A percentile compares a stretch with the other conserved stretches of the same genome.
phyloP scores from a whole-genome alignment of 1,139 yeast species.

The Suhomyces wounanorum region DNA sequence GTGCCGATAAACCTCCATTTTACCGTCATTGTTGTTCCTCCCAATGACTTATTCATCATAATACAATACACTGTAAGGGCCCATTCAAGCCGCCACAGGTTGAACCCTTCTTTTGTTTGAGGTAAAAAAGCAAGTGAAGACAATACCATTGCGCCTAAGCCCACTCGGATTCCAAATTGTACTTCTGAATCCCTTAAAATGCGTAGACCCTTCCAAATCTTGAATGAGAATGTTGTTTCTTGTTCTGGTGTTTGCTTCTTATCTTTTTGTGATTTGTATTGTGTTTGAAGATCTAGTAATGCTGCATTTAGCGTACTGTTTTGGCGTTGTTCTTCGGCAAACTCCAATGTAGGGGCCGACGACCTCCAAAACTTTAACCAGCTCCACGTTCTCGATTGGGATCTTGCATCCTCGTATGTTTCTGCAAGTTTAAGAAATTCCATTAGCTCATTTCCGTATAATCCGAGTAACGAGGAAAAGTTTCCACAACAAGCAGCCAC shows the following conservation, averaged over 20 bases:
- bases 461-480: constrained; percentile 64
- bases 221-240: constrained; percentile 17
- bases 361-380: constrained; percentile 56
- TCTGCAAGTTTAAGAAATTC: constrained; percentile 51
- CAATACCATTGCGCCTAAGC: constrained; percentile 69
- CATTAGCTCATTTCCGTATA: constrained; percentile 60
- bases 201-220: constrained; percentile 36
- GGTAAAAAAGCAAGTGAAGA: constrained; percentile 71
- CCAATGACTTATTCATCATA: constrained; percentile 85
- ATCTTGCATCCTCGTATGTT: constrained; percentile 38
- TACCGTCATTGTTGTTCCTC: constrained; percentile 81
- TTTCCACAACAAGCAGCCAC: constrained; percentile 86
- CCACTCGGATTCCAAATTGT: constrained; percentile 79
- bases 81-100: constrained; percentile 83
- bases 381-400: constrained; percentile 40
- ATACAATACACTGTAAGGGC: constrained; percentile 76
- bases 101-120: constrained; percentile 53
- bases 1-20: constrained; percentile 80
- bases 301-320: constrained; percentile 38
- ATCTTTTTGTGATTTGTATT: constrained; percentile 21
- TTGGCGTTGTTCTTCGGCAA: constrained; percentile 9
- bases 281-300: constrained; percentile 35
- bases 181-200: constrained; percentile 61
- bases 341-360: background rate
- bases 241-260: constrained; percentile 1